These are phyloP conservation scores for Calonectria pauciramosa DNA, from an alignment of 2,329 filamentous ascomycete genomes.

Conservation along the genomic window DNA sequence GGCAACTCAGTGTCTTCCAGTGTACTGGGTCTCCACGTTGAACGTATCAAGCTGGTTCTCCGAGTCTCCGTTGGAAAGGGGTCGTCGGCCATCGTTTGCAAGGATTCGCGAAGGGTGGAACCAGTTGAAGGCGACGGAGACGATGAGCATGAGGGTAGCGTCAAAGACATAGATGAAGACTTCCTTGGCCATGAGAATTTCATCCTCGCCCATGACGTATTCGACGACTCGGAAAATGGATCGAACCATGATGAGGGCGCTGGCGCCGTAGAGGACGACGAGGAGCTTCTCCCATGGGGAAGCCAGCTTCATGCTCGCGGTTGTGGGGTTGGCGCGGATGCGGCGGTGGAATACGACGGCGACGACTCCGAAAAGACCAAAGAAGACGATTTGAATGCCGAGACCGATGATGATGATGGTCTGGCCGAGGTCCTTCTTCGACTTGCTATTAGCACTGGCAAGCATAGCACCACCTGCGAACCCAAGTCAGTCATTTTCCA, in stretches of 20 bases:
- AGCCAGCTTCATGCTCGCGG: not conserved
- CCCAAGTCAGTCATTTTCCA: not conserved
- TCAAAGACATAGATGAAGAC: slow-evolving; percentile 50
- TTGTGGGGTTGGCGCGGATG: slow-evolving; percentile 20
- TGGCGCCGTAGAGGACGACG: slow-evolving; percentile 31
- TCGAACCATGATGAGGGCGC: slow-evolving; percentile 52
- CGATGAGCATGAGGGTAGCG: slow-evolving; percentile 49
- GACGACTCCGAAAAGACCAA: slow-evolving; percentile 64
- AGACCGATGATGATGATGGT: slow-evolving; percentile 65
- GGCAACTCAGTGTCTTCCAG: not conserved
- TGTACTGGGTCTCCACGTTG: not conserved
- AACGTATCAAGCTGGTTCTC: not conserved
- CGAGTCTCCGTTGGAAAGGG: not conserved
- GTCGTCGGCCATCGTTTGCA: not conserved
- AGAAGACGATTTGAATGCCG: slow-evolving; percentile 66
- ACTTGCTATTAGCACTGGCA: not conserved
- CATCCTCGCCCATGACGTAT: slow-evolving; percentile 50
- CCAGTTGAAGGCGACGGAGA: slow-evolving; percentile 28
- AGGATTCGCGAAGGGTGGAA: slow-evolving; percentile 23
- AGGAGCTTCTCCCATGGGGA: slow-evolving; percentile 47
- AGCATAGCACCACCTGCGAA: not conserved
- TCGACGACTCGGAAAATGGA: slow-evolving; percentile 57
- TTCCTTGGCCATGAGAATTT: slow-evolving; percentile 48
- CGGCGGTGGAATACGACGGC: slow-evolving; percentile 58
- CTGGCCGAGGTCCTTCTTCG: slow-evolving; percentile 48